These are phyloP conservation scores for Wickerhamia fluorescens DNA, from an alignment of 805 yeast genomes.

Conservation along the genomic window DNA sequence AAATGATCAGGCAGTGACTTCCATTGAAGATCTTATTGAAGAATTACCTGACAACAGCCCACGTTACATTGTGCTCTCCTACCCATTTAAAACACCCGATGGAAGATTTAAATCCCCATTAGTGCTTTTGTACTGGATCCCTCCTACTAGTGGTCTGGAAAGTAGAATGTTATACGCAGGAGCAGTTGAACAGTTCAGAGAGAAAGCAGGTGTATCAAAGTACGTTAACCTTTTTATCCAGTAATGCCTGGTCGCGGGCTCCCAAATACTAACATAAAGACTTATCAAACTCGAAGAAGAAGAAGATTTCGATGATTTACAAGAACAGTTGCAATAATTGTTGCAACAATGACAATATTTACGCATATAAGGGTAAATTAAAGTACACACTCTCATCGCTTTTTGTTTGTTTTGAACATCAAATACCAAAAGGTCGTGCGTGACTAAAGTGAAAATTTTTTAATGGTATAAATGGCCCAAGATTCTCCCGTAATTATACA, in stretches of 20 bases:
- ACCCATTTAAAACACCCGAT: constrained; percentile 63
- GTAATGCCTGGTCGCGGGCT: background rate
- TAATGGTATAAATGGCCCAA: too few species aligned
- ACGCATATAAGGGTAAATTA: constrained; percentile 1
- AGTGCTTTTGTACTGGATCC: constrained; percentile 81
- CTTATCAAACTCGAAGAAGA: constrained; percentile 58
- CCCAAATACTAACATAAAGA: constrained; percentile 22
- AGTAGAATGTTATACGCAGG: constrained; percentile 87
- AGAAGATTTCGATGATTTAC: constrained; percentile 61
- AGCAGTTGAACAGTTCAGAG: constrained; percentile 73
- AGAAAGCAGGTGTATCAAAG: constrained; percentile 73
- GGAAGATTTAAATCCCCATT: constrained; percentile 71
- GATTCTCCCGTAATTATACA: too few species aligned
- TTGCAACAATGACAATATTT: background rate
- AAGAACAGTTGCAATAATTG: constrained; percentile 17
- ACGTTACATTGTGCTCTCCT: constrained; percentile 65
- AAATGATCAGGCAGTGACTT: constrained; percentile 39
- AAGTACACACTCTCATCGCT: background rate
- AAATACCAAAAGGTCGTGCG: constrained; percentile 2
- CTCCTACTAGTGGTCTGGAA: constrained; percentile 78
- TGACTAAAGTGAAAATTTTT: constrained; percentile 13
- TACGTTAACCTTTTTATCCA: too few species aligned
- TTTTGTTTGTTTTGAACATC: too few species aligned
- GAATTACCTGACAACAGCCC: constrained; percentile 80
- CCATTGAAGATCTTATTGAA: constrained; percentile 60